Evolutionary conservation across 257 asterid genomes (phyloP).

Genomic region (Fraxinus excelsior): DNA sequence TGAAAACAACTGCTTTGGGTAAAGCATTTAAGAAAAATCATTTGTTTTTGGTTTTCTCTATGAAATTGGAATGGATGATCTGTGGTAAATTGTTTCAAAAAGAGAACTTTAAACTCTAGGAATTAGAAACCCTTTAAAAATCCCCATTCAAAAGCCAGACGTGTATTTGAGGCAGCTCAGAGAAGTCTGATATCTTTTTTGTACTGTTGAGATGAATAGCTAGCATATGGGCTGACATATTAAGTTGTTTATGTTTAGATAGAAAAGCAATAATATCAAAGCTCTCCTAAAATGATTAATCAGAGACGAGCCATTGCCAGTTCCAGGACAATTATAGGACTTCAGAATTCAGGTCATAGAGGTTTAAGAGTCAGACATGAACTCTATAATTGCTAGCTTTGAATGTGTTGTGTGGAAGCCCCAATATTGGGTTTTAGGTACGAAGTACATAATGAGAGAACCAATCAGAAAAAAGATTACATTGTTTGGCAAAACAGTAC

Average conservation of each 20-base stretch:
- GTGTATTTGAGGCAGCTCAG: not conserved
- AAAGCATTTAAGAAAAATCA: not conserved
- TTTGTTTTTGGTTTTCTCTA: not conserved
- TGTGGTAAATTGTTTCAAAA: not conserved
- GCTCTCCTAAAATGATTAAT: not conserved
- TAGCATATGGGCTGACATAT: not conserved
- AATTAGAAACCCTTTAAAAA: not conserved
- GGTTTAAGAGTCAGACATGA: not conserved
- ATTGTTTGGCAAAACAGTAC: not conserved
- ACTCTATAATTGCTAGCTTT: not conserved
- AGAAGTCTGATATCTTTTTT: not conserved
- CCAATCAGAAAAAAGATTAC: not conserved
- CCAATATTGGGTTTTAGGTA: not conserved
- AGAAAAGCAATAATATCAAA: not conserved
- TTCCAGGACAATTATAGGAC: not conserved
- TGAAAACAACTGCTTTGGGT: too few relatives aligned
- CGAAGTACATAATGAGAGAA: not conserved
- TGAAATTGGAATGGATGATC: not conserved
- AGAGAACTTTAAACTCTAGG: not conserved
- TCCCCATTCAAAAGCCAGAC: not conserved
- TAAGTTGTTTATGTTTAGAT: not conserved
- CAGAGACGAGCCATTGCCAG: not conserved
- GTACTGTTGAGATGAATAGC: not conserved
- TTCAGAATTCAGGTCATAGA: not conserved
- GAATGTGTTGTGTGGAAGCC: not conserved